Evolutionary conservation across 2,329 filamentous ascomycete species (phyloP), one percentile per base, ranked within the genome.

Genomic region (Xylaria sp.): DNA sequence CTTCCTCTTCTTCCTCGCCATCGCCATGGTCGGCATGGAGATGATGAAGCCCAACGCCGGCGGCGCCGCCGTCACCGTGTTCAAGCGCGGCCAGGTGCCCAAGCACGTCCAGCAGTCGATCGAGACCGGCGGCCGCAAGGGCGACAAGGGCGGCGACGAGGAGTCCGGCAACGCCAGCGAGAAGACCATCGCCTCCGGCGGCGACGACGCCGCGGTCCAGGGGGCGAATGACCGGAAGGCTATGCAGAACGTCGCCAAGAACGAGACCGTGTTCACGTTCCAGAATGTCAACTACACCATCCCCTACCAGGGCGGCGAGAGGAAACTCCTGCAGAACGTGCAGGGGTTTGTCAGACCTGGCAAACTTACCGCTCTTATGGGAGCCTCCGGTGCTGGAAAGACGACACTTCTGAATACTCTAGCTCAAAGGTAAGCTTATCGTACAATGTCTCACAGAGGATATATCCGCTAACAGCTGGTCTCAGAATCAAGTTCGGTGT

Each of bases 331-430:
- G 18, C 83, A 92, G 55, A 80, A 91, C 56, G 87, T 93, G 1
- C 86, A 92, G 63, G 90, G 90, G n/a, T 93, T 87, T 78, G 89
- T 94, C 40, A 89, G 90, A 56, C 90, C 91, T 1, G 90, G 90
- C 26, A 92, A 88, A 48, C 73, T 92, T 45, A 92, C 89, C 8
- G 90, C 89, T 7, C 78, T 92, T 0, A 93, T 93, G 90, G 88
- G 78, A 34, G 76, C 78, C 19, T 79, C 77, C 4, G 66, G 66
- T 9, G 65, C 66, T 39, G 76, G 73, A 67, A 69, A 63, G 63
- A 63, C 60, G 3, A 65, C 52, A 0, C 26, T 64, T 21, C 42
- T 69, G 39, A 65, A 71, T 53, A 52, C 47, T 1, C 44, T 62
- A 22, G 48, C 54, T 69, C 73, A 75, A 42, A 29, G 90, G 90